phyloP scores from a whole-genome alignment of 1,284 basidiomycete genomes.

The Ganoderma leucocontextum region DNA sequence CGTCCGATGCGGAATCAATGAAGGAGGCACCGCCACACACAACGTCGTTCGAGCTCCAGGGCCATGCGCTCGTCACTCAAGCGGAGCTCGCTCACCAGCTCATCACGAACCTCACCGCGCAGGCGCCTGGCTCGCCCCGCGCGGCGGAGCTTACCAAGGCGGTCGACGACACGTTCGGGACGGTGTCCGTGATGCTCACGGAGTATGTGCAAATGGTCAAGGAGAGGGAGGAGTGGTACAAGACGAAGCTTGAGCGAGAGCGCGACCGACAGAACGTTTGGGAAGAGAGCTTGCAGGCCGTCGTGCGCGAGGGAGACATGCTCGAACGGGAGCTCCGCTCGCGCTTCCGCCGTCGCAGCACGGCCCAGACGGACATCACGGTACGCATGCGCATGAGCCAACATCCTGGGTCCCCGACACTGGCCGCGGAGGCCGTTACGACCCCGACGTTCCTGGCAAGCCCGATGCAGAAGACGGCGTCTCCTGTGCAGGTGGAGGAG shows the following conservation, averaged over 20 bases:
- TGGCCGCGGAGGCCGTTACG: constrained; percentile 5
- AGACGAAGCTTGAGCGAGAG: constrained; percentile 69
- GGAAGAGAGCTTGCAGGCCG: constrained; percentile 91
- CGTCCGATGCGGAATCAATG: constrained; percentile 54
- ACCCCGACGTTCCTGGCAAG: constrained; percentile 19
- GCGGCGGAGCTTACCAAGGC: constrained; percentile 63
- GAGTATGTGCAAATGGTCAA: constrained; percentile 80
- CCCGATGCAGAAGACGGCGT: neutral
- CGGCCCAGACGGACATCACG: constrained; percentile 44
- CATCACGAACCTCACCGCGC: constrained; percentile 57
- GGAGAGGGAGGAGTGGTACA: constrained; percentile 88
- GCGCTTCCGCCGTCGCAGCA: constrained; percentile 66
- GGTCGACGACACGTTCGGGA: constrained; percentile 68
- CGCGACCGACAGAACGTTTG: constrained; percentile 81
- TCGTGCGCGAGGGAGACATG: constrained; percentile 88
- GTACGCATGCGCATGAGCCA: constrained; percentile 39
- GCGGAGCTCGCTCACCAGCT: constrained; percentile 82
- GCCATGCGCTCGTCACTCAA: constrained; percentile 81
- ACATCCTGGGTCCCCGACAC: constrained; percentile 31
- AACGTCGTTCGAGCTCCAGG: constrained; percentile 75
- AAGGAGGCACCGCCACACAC: constrained; percentile 70
- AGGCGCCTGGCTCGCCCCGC: constrained; percentile 45
- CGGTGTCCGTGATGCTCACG: constrained; percentile 66
- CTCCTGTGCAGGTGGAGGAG: constrained; percentile 10
- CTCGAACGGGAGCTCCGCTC: constrained; percentile 83